Evolutionary conservation across 306 rosid species (phyloP).

Genomic region (Medicago truncatula): DNA sequence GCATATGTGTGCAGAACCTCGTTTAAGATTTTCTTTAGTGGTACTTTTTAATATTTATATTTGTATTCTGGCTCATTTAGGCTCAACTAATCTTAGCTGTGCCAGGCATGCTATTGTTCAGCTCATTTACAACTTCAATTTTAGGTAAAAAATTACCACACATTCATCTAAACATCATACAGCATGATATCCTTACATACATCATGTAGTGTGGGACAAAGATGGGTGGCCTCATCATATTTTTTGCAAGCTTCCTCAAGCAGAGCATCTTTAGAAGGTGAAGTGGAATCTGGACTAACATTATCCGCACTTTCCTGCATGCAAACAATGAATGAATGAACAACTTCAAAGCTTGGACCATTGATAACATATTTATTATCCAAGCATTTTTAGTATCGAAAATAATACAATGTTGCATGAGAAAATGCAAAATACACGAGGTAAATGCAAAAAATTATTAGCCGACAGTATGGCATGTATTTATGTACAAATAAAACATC

Average conservation of each 20-base stretch:
- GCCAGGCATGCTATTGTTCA: constrained; percentile 13
- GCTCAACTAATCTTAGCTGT: constrained; percentile 7
- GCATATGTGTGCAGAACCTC: background rate
- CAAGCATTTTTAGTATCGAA: constrained; percentile 8
- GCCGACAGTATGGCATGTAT: background rate
- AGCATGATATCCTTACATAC: constrained; percentile 58
- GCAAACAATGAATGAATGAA: constrained; percentile 38
- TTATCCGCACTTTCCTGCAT: constrained; percentile 99
- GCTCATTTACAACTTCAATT: constrained; percentile 11
- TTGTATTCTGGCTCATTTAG: constrained; percentile 11
- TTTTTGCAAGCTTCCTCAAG: constrained; percentile 99
- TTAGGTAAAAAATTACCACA: constrained; percentile 5
- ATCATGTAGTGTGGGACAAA: constrained; percentile 97
- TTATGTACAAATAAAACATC: constrained; percentile 15
- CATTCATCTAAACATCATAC: constrained; percentile 27
- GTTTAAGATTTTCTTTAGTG: background rate
- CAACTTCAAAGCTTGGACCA: constrained; percentile 17
- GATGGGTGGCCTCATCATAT: constrained; percentile 92
- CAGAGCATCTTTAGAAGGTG: constrained; percentile 97
- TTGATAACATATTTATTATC: constrained; percentile 20
- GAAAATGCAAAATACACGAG: constrained; percentile 16
- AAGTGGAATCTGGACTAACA: constrained; percentile 85
- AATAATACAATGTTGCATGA: constrained; percentile 22
- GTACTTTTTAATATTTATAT: background rate
- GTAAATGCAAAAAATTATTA: constrained; percentile 27